Conservation (phyloP, 1,284 basidiomycete genomes). For the Marasmius sp. region DNA sequence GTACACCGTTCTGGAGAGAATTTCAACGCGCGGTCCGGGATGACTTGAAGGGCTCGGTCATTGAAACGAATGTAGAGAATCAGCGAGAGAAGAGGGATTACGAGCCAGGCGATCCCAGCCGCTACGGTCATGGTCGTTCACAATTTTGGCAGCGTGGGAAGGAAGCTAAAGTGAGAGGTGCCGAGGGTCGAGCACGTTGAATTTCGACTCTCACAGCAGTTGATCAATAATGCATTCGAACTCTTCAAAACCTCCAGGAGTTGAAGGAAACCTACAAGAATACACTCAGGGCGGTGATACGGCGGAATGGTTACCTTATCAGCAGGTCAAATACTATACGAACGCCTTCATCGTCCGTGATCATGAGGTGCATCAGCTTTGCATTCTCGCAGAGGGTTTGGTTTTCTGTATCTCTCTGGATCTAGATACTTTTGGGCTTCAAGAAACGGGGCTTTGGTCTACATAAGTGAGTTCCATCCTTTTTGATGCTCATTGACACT, state of each 20-base stretch:
- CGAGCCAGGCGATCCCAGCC: background rate
- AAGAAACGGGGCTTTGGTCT: constrained; percentile 74
- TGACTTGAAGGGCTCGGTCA: constrained; percentile 5
- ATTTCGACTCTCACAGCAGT: no score
- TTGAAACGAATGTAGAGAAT: constrained; percentile 9
- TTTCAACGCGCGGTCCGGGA: constrained; percentile 2
- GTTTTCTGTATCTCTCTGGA: background rate
- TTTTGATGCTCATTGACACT: background rate
- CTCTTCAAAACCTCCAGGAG: constrained; percentile 27
- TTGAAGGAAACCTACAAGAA: constrained; percentile 29
- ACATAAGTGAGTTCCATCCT: constrained; percentile 43
- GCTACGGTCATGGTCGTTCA: background rate
- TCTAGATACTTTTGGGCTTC: constrained; percentile 56
- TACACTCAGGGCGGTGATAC: constrained; percentile 35
- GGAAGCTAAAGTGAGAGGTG: no score
- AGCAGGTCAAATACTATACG: constrained; percentile 49
- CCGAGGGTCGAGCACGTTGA: no score
- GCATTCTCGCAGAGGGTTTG: background rate
- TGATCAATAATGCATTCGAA: no score
- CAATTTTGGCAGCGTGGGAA: background rate
- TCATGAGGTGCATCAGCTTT: constrained; percentile 30
- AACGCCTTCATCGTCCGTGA: constrained; percentile 56
- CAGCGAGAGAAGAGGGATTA: background rate
- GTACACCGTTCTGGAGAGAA: constrained; percentile 12
- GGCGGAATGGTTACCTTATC: constrained; percentile 40